phyloP scores from a whole-genome alignment of 768 basidiomycete genomes.

The Naganishia onofrii region DNA sequence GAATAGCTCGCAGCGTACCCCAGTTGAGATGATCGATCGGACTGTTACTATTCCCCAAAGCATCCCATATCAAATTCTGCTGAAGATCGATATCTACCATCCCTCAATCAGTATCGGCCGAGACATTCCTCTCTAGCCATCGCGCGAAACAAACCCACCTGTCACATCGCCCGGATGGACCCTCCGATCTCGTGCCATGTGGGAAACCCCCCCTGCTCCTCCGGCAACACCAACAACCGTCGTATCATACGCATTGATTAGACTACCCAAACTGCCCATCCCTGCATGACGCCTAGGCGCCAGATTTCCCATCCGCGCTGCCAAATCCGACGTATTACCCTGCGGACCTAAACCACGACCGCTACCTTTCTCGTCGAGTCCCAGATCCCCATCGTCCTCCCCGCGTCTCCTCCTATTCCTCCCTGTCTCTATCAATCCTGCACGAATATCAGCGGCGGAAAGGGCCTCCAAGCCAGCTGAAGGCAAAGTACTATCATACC shows the following conservation, averaged over 20 bases:
- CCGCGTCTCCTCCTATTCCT: neutral
- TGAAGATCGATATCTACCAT: slow-evolving; percentile 19
- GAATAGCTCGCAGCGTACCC: slow-evolving; percentile 10
- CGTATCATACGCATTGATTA: slow-evolving; percentile 19
- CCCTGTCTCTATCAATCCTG: neutral
- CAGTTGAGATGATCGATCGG: slow-evolving; percentile 16
- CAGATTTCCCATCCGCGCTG: slow-evolving; percentile 18
- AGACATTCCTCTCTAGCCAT: neutral
- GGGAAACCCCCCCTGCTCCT: neutral
- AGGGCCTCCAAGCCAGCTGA: slow-evolving; percentile 13
- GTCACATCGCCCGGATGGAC: neutral
- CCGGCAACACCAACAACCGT: neutral
- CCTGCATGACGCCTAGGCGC: slow-evolving; percentile 5
- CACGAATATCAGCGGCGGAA: neutral
- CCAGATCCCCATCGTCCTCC: neutral
- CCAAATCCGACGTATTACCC: neutral
- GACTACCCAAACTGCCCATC: slow-evolving; percentile 9
- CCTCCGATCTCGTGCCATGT: neutral
- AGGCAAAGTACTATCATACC: slow-evolving; percentile 10
- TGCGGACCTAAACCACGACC: neutral
- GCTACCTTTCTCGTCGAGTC: neutral
- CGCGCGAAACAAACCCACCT: too few relatives aligned
- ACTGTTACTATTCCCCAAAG: slow-evolving; percentile 24
- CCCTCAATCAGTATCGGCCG: neutral
- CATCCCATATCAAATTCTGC: slow-evolving; percentile 29